phyloP scores from a whole-genome alignment of 2,329 filamentous ascomycete genomes.

The Pestalotiopsis sp. region DNA sequence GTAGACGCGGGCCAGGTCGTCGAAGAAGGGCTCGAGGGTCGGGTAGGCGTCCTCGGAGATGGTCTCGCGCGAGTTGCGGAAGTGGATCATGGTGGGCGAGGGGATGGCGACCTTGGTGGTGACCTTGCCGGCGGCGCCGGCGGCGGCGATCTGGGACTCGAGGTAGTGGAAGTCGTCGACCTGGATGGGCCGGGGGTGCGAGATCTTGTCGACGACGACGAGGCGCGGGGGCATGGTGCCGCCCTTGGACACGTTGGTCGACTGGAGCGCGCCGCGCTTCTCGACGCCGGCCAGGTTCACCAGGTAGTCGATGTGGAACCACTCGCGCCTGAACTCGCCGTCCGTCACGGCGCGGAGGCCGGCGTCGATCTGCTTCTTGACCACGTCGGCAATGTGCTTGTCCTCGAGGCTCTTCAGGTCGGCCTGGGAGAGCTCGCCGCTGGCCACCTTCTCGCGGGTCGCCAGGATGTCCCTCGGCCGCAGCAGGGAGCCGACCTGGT shows the following conservation, averaged over 20 bases:
- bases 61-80: slow-evolving; percentile 55
- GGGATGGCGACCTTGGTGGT: slow-evolving; percentile 60
- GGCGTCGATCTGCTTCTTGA: slow-evolving; percentile 48
- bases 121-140: slow-evolving; percentile 29
- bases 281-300: slow-evolving; percentile 56
- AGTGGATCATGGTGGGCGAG: slow-evolving; percentile 62
- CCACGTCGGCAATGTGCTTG: slow-evolving; percentile 49
- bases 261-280: slow-evolving; percentile 46
- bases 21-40: slow-evolving; percentile 56
- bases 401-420: slow-evolving; percentile 55
- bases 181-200: slow-evolving; percentile 55
- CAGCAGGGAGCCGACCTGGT: slow-evolving; percentile 60
- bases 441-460: slow-evolving; percentile 48
- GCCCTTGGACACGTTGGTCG: slow-evolving; percentile 45
- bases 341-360: slow-evolving; percentile 55
- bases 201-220: slow-evolving; percentile 56
- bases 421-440: slow-evolving; percentile 40
- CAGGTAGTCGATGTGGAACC: slow-evolving; percentile 62
- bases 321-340: slow-evolving; percentile 58
- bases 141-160: slow-evolving; percentile 44
- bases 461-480: slow-evolving; percentile 52
- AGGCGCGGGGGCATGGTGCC: slow-evolving; percentile 56
- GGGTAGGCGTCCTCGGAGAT: slow-evolving; percentile 57
- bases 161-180: slow-evolving; percentile 59
- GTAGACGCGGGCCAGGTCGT: slow-evolving; percentile 56